phyloP scores from a whole-genome alignment of 2,329 filamentous ascomycete species.

The Alternaria brassicae region DNA sequence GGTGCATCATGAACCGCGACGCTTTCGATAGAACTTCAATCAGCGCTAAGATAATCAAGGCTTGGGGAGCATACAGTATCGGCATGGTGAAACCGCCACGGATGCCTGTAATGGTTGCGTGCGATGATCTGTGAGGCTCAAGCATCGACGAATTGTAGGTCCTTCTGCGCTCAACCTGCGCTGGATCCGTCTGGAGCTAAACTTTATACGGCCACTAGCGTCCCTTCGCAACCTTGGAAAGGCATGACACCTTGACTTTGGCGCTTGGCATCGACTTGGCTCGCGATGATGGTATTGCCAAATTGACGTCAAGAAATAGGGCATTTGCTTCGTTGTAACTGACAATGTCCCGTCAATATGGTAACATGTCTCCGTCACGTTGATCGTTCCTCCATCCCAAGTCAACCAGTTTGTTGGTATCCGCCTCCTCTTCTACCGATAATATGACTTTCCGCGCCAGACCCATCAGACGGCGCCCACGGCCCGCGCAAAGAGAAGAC shows the following conservation, averaged over 20 bases:
- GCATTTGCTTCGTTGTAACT: constrained; percentile 2
- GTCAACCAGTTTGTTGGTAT: background rate
- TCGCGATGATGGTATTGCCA: background rate
- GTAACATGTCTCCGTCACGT: background rate
- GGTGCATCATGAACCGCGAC: constrained; percentile 13
- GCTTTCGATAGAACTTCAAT: background rate
- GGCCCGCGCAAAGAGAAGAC: constrained; percentile 9
- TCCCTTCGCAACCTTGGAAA: background rate
- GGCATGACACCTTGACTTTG: constrained; percentile 14
- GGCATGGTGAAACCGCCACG: background rate
- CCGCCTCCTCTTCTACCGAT: background rate
- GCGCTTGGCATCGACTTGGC: constrained; percentile 4
- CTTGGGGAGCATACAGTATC: background rate
- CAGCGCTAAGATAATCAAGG: background rate
- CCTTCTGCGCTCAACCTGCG: background rate
- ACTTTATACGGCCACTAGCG: background rate
- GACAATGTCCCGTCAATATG: background rate
- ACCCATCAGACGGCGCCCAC: constrained; percentile 12
- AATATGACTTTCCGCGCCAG: constrained; percentile 14
- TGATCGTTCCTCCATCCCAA: background rate
- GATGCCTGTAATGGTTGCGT: background rate
- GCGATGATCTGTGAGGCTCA: constrained; percentile 1
- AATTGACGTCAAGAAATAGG: constrained; percentile 18
- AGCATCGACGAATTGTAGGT: background rate
- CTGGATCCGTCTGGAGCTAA: background rate